These are phyloP conservation scores for Diaporthe ilicicola DNA, from an alignment of 2,329 filamentous ascomycete genomes.

Conservation along the genomic window DNA sequence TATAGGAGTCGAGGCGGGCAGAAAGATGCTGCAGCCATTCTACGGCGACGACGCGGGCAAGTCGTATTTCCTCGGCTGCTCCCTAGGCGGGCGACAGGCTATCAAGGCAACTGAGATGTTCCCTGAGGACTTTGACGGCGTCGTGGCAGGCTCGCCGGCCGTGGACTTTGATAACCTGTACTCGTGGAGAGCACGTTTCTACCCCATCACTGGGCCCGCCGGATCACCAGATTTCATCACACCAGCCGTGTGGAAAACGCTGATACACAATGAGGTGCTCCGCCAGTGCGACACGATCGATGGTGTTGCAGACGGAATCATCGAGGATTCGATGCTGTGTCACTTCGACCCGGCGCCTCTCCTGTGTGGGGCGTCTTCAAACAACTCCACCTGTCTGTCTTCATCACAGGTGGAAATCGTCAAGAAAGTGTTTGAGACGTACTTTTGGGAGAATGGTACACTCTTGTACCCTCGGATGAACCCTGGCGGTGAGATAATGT, in stretches of 20 bases:
- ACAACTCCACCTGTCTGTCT: slow-evolving; percentile 40
- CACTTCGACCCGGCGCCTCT: slow-evolving; percentile 29
- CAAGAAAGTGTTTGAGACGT: slow-evolving; percentile 36
- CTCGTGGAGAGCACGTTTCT: slow-evolving; percentile 51
- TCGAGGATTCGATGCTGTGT: slow-evolving; percentile 35
- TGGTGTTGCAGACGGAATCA: slow-evolving; percentile 35
- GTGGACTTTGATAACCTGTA: slow-evolving; percentile 46
- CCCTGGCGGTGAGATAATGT: slow-evolving; percentile 53
- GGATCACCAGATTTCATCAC: slow-evolving; percentile 52
- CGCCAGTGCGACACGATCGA: slow-evolving; percentile 38
- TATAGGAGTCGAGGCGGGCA: slow-evolving; percentile 55
- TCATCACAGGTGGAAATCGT: slow-evolving; percentile 30
- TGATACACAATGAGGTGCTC: slow-evolving; percentile 43
- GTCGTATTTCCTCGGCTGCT: slow-evolving; percentile 67
- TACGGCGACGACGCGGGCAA: slow-evolving; percentile 51
- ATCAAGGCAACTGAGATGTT: slow-evolving; percentile 61
- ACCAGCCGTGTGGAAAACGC: slow-evolving; percentile 48
- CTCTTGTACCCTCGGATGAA: slow-evolving; percentile 52
- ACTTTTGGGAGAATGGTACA: slow-evolving; percentile 36
- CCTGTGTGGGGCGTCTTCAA: slow-evolving; percentile 24
- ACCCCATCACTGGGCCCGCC: slow-evolving; percentile 48
- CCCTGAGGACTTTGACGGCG: slow-evolving; percentile 66
- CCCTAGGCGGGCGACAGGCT: slow-evolving; percentile 67
- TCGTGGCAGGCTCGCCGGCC: slow-evolving; percentile 59
- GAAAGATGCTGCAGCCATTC: slow-evolving; percentile 55